phyloP scores from a whole-genome alignment of 2,329 filamentous ascomycete genomes.

The Trichoderma atroviride region DNA sequence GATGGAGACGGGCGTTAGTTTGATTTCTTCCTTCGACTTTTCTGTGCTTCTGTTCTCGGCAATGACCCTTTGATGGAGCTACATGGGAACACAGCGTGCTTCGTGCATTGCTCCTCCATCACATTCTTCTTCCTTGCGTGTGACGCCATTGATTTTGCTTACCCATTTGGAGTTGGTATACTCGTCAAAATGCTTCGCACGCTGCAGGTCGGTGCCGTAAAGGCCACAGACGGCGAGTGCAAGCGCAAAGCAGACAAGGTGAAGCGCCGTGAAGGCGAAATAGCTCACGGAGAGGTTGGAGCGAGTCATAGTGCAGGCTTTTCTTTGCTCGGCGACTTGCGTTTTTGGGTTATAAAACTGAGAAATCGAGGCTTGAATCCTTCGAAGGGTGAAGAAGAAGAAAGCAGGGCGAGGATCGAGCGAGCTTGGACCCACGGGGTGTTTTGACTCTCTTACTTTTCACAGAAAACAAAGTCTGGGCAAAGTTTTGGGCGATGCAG shows the following conservation, averaged over 20 bases:
- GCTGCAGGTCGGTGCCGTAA: constrained; percentile 70
- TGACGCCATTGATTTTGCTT: constrained; percentile 32
- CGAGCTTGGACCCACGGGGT: not conserved
- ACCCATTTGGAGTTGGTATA: constrained; percentile 72
- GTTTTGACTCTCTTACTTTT: not conserved
- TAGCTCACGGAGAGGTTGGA: constrained; percentile 51
- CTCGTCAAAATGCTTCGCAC: constrained; percentile 51
- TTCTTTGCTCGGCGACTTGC: not conserved
- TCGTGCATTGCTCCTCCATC: not conserved
- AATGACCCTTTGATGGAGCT: not conserved
- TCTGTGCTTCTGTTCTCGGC: not conserved
- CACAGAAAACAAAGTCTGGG: not conserved
- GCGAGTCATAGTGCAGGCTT: constrained; percentile 46
- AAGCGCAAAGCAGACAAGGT: constrained; percentile 75
- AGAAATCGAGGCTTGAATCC: not conserved
- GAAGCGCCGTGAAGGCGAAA: constrained; percentile 62
- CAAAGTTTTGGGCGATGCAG: not conserved
- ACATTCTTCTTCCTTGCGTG: not conserved
- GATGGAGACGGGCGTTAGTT: not conserved
- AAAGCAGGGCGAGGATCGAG: not conserved
- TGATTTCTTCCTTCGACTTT: not conserved
- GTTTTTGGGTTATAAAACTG: not conserved
- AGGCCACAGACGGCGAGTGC: constrained; percentile 77
- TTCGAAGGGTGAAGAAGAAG: not conserved
- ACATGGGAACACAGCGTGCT: not conserved